Base-by-base conservation (phyloP, 1,139 yeast genomes). In the Taiozyma sp. region DNA sequence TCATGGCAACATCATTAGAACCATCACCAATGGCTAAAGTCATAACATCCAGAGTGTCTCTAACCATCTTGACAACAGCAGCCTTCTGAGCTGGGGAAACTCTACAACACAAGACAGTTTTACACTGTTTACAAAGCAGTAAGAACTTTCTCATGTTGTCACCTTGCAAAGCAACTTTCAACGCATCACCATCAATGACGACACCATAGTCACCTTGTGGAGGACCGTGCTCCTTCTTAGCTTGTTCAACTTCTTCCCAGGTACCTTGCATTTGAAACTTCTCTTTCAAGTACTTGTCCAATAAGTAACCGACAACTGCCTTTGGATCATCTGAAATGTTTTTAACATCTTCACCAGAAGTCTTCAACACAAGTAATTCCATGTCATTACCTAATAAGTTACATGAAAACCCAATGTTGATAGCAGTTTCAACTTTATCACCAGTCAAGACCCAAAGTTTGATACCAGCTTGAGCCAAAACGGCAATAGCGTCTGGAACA, bases 31-130 rank as follows among this genome's bases (percentile, higher is more conserved):
- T 88, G 1, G 98, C 95, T 57, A 93, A 74, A 1, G 97, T 87
- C 87, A 87, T 87, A 45, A 88, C 96, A 54, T 81, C 86, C 56
- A 93, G 75, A 11, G 89, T 82, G 21, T 81, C 80, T 63, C 87
- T 87, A 28, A 93, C 98, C 73, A 91, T 74, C 60, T 82, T 82
- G n/a, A 93, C 98, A 40, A 93, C 97, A 6, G 90, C 83, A 8
- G 99, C 99, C 68, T 93, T 93, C 67, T 93, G 99, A 44, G 97
- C 88, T 0, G 99, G 99, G 2, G 97, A 88, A 9, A 93, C 99
- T 67, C 99, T 83, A 69, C 99, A 93, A 71, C 99, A 93, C 54
- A 88, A 69, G 24, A 93, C 98, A 11, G 97, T 88, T 61, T 85
- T 85, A 75, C 98, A 93, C 63, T 89, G 93, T 67, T 93, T 93